These are phyloP conservation scores for Sugiyamaella pinicola DNA, from an alignment of 1,139 yeast genomes.

Conservation along the genomic window DNA sequence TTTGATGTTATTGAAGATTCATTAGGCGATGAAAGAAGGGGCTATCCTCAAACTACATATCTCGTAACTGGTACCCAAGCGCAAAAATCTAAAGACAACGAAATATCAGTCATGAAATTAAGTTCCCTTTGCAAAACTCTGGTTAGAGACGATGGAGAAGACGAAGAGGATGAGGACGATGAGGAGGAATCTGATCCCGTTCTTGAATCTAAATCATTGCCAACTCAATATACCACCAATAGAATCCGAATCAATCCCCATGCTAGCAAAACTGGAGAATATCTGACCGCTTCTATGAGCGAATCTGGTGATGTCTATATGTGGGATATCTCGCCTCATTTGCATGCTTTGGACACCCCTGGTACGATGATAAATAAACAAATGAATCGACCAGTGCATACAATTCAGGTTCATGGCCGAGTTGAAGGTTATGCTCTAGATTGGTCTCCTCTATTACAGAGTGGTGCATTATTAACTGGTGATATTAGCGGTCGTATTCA, in stretches of 20 bases:
- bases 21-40: conserved; percentile 84
- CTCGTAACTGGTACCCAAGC: conserved; percentile 96
- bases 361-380: conserved; percentile 79
- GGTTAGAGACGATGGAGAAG: conserved; percentile 73
- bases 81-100: conserved; percentile 80
- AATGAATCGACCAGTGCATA: conserved; percentile 78
- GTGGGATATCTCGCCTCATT: conserved; percentile 78
- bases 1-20: conserved; percentile 85
- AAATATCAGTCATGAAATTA: conserved; percentile 78
- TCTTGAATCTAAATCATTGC: conserved; percentile 77
- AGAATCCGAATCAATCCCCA: conserved; percentile 85
- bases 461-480: conserved; percentile 86
- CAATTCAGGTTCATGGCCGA: conserved; percentile 86
- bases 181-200: conserved; percentile 84
- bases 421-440: conserved; percentile 97
- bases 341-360: conserved; percentile 83
- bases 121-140: conserved; percentile 82
- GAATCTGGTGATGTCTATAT: conserved; percentile 90
- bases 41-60: conserved; percentile 84
- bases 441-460: conserved; percentile 85
- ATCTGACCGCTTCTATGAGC: conserved; percentile 82
- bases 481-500: conserved; percentile 84
- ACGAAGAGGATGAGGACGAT: conserved; percentile 73
- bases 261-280: conserved; percentile 74
- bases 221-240: conserved; percentile 83